phyloP scores from a whole-genome alignment of 768 basidiomycete species.

The Russula sp. region DNA sequence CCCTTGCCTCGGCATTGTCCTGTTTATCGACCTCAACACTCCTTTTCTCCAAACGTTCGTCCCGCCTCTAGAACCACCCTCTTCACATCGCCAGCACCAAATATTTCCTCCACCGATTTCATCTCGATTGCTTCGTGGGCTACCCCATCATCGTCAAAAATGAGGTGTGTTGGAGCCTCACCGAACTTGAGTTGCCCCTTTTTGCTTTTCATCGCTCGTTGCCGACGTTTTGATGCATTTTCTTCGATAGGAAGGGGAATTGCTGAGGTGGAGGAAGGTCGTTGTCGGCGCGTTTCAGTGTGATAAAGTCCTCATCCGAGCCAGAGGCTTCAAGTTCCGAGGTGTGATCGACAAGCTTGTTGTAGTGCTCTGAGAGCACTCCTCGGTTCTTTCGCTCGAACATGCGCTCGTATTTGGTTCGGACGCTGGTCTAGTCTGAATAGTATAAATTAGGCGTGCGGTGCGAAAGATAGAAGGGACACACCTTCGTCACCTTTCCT shows the following conservation, averaged over 20 bases:
- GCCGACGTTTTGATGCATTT: conserved; percentile 84
- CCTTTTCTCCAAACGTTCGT: conserved; percentile 64
- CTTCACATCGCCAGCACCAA: conserved; percentile 56
- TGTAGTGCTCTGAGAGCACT: conserved; percentile 87
- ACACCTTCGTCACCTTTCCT: conserved; percentile 10
- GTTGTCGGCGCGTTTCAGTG: conserved; percentile 89
- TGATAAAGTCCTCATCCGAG: conserved; percentile 82
- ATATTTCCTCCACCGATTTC: conserved; percentile 65
- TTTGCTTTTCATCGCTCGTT: conserved; percentile 69
- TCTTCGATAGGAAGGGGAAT: conserved; percentile 36
- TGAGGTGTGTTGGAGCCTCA: conserved; percentile 63
- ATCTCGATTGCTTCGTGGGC: conserved; percentile 83
- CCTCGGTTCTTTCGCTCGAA: conserved; percentile 95
- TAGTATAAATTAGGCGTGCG: background rate
- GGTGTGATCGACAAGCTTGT: conserved; percentile 73
- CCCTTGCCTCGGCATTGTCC: conserved; percentile 82
- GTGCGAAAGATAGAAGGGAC: background rate
- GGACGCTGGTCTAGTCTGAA: conserved; percentile 42
- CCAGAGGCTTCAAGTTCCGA: conserved; percentile 42
- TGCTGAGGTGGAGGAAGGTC: conserved; percentile 44
- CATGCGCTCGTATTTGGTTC: conserved; percentile 98
- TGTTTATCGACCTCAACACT: conserved; percentile 62
- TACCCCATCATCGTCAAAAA: conserved; percentile 88
- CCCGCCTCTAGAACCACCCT: conserved; percentile 63
- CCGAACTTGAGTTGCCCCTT: conserved; percentile 62